phyloP scores from a whole-genome alignment of 805 yeast species.

The Kodamaea hsintzibuensis region DNA sequence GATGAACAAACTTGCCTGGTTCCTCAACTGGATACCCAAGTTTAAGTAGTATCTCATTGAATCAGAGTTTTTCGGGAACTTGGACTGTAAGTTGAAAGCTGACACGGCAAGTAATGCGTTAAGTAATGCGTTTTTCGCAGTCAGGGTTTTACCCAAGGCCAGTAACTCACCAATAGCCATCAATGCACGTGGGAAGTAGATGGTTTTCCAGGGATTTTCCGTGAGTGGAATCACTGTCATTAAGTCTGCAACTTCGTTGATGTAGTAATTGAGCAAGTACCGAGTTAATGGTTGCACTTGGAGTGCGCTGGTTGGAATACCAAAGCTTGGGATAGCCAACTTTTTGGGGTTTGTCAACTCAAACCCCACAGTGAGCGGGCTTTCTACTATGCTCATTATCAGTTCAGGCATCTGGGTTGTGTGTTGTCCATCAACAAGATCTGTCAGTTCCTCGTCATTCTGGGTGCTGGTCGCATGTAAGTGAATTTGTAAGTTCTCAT shows the following conservation, averaged over 20 bases:
- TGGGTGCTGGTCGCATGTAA: conserved; percentile 36
- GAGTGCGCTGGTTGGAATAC: conserved; percentile 60
- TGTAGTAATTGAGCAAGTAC: conserved; percentile 69
- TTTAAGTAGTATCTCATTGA: conserved; percentile 69
- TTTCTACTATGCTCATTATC: conserved; percentile 51
- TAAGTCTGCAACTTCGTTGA: conserved; percentile 73
- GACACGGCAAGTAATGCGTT: conserved; percentile 80
- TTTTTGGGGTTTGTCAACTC: conserved; percentile 34
- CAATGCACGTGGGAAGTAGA: conserved; percentile 82
- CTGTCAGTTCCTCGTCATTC: conserved; percentile 32
- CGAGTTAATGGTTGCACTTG: conserved; percentile 70
- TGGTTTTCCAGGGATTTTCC: conserved; percentile 84
- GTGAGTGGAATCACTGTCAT: conserved; percentile 72
- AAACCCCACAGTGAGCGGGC: conserved; percentile 41
- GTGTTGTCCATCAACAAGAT: conserved; percentile 28
- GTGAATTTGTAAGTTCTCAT: conserved; percentile 42
- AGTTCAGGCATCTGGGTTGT: conserved; percentile 51
- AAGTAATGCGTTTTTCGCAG: conserved; percentile 73
- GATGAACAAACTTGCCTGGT: conserved; percentile 71
- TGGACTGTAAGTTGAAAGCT: conserved; percentile 77
- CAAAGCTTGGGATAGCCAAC: conserved; percentile 22
- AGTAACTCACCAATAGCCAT: conserved; percentile 80
- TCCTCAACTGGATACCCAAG: conserved; percentile 70
- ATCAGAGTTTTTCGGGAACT: conserved; percentile 63
- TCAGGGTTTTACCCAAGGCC: conserved; percentile 70